Evolutionary conservation across 306 rosid genomes (phyloP).

Genomic region (Luffa aegyptiaca): DNA sequence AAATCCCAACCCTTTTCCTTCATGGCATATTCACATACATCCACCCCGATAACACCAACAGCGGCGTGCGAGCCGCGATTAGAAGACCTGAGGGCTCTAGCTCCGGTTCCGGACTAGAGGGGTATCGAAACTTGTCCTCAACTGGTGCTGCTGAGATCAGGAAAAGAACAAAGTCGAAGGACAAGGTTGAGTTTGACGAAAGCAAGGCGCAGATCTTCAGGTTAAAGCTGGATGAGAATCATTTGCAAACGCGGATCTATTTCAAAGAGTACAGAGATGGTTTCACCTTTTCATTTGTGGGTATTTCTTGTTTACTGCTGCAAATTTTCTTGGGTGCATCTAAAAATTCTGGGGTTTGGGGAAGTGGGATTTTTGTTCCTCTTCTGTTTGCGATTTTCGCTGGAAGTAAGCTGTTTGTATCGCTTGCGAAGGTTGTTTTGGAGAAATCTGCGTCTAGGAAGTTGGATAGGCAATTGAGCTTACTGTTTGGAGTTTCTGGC

Average conservation of each 20-base stretch:
- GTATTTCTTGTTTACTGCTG: constrained; percentile 44
- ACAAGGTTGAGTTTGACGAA: constrained; percentile 61
- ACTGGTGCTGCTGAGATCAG: constrained; percentile 36
- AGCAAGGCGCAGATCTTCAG: constrained; percentile 89
- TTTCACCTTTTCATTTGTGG: constrained; percentile 46
- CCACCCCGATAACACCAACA: constrained; percentile 63
- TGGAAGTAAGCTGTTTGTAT: constrained; percentile 25
- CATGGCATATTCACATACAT: constrained; percentile 63
- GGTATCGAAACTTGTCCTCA: constrained; percentile 19
- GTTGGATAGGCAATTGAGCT: constrained; percentile 67
- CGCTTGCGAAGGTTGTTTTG: constrained; percentile 33
- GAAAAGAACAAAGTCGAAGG: constrained; percentile 47
- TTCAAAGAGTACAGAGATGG: constrained; percentile 35
- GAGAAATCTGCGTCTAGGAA: constrained; percentile 78
- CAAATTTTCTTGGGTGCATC: constrained; percentile 29
- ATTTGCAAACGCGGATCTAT: constrained; percentile 60
- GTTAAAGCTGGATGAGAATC: constrained; percentile 53
- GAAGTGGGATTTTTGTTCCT: constrained; percentile 51
- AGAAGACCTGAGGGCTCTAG: constrained; percentile 44
- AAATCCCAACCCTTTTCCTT: constrained; percentile 59
- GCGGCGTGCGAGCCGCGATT: constrained; percentile 57
- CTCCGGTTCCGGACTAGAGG: constrained; percentile 27
- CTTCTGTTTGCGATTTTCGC: constrained; percentile 32
- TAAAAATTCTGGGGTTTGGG: constrained; percentile 24
- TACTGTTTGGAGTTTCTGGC: constrained; percentile 43